Conservation (phyloP, 1,139 yeast genomes). For the Pichia sp. region DNA sequence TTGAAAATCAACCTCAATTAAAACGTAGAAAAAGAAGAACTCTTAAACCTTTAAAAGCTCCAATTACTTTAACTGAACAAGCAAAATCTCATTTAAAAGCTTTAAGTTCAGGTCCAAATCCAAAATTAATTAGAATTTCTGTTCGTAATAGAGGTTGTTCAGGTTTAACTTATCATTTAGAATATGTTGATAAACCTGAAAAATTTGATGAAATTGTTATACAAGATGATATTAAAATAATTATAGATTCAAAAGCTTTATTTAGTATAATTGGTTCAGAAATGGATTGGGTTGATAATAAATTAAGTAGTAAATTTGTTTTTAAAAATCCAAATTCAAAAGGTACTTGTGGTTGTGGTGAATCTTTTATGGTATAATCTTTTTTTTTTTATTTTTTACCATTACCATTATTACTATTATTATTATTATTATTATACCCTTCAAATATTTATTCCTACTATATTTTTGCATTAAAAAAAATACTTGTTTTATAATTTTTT, state of each 20-base stretch:
- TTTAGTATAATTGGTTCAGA: slow-evolving; percentile 94
- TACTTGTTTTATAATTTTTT: no score
- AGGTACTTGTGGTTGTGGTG: slow-evolving; percentile 99
- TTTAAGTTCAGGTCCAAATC: slow-evolving; percentile 72
- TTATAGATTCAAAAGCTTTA: slow-evolving; percentile 91
- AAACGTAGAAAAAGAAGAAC: slow-evolving; percentile 55
- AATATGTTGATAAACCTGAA: slow-evolving; percentile 83
- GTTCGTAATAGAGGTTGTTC: slow-evolving; percentile 97
- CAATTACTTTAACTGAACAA: slow-evolving; percentile 67
- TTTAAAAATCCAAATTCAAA: slow-evolving; percentile 93
- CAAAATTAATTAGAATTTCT: slow-evolving; percentile 84
- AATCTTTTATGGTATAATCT: slow-evolving; percentile 83
- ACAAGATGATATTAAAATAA: slow-evolving; percentile 89
- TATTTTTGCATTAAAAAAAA: neutral
- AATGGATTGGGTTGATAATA: slow-evolving; percentile 98
- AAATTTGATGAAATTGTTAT: slow-evolving; percentile 89
- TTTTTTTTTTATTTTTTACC: neutral
- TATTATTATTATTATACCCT: neutral
- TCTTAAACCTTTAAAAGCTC: slow-evolving; percentile 80
- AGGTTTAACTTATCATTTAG: slow-evolving; percentile 85
- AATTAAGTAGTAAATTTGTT: slow-evolving; percentile 79
- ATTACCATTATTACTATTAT: neutral
- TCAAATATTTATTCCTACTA: neutral
- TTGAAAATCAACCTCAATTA: slow-evolving; percentile 8
- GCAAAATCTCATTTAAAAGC: slow-evolving; percentile 68